Conservation (phyloP, 73 alveolate species). For the Paramecium tetraurelia region DNA sequence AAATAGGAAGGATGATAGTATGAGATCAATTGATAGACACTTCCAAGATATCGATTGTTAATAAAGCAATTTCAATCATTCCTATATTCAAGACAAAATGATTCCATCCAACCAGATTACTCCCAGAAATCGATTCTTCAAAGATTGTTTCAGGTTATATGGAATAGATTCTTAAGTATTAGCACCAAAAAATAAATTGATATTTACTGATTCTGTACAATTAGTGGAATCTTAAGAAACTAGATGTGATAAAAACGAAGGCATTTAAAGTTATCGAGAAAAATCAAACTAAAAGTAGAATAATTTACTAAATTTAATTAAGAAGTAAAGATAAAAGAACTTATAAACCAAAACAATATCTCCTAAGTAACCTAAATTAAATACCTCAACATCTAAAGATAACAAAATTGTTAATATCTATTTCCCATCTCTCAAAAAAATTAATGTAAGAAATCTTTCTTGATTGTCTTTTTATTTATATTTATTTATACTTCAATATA, state of each 20-base stretch:
- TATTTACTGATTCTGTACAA: background rate
- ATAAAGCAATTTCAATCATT: background rate
- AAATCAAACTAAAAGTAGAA: background rate
- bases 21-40: background rate
- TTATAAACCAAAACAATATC: background rate
- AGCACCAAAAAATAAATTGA: background rate
- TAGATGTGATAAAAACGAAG: background rate
- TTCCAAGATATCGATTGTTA: background rate
- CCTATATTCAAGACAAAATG: background rate
- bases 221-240: background rate
- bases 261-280: background rate
- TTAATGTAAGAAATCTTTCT: background rate
- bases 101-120: background rate
- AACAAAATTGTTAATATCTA: background rate
- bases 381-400: background rate
- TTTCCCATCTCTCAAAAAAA: background rate
- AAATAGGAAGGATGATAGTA: background rate
- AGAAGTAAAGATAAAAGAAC: background rate
- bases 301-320: background rate
- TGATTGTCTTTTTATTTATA: background rate
- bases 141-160: background rate
- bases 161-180: background rate
- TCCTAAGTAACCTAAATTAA: background rate
- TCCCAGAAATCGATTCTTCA: background rate
- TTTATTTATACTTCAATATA: background rate